Evolutionary conservation across 148 eudicot species (phyloP).

Genomic region (Pharnaceum exiguum): DNA sequence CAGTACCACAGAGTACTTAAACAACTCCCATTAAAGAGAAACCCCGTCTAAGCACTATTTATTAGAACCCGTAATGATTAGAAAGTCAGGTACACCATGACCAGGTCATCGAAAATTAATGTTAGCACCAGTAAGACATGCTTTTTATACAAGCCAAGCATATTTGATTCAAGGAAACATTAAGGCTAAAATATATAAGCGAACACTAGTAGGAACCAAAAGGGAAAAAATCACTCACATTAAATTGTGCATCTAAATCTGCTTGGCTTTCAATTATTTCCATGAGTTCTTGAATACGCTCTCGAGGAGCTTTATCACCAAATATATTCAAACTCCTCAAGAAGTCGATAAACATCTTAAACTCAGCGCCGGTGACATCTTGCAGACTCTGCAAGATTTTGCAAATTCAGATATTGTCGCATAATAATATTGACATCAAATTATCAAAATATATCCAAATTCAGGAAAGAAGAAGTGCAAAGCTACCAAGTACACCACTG

Average conservation of each 20-base stretch:
- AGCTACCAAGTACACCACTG: not conserved
- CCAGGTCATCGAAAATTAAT: too few species aligned
- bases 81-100: too few species aligned
- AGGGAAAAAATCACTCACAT: slow-evolving; percentile 54
- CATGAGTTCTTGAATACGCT: slow-evolving; percentile 80
- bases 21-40: too few species aligned
- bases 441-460: not conserved
- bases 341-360: slow-evolving; percentile 94
- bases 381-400: slow-evolving; percentile 72
- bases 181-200: too few species aligned
- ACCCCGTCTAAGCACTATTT: too few species aligned
- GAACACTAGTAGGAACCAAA: not conserved
- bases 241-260: slow-evolving; percentile 82
- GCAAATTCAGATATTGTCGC: not conserved
- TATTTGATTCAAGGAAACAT: too few species aligned
- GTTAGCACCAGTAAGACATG: too few species aligned
- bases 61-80: too few species aligned
- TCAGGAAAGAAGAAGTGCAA: too few species aligned
- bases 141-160: too few species aligned
- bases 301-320: slow-evolving; percentile 84
- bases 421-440: not conserved
- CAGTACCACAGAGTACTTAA: too few species aligned
- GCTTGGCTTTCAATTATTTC: slow-evolving; percentile 93
- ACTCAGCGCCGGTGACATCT: slow-evolving; percentile 93
- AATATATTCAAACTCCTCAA: slow-evolving; percentile 74